Percentiles rank a stretch among this genome's conserved stretches.
Conservation (phyloP, 129 eudicot genomes). For the sunflower (Helianthus annuus) region HanXRQr2.0-SUNRISE NC_035445.2:74384985-74385484, state of each 20-base stretch:
- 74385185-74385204: too few relatives aligned
- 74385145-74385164: constrained; percentile 4
- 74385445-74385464: too few relatives aligned
- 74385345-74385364: neutral
- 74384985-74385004: too few relatives aligned
- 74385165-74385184: constrained; percentile 84
- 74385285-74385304: neutral
- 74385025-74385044: too few relatives aligned
- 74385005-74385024: too few relatives aligned
- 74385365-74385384: neutral
- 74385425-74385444: neutral
- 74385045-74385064: too few relatives aligned
- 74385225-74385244: constrained; percentile 84
- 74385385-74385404: neutral
- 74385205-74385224: constrained; percentile 93
- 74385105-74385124: too few relatives aligned
- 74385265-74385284: constrained; percentile 90
- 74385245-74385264: constrained; percentile 93
- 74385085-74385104: too few relatives aligned
- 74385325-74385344: neutral
- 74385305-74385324: neutral
- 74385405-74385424: neutral
- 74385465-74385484: too few relatives aligned
- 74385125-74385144: constrained; percentile 5
- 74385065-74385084: too few relatives aligned